phyloP scores from a whole-genome alignment of 306 rosid species.

The Phaseolus lunatus region DNA sequence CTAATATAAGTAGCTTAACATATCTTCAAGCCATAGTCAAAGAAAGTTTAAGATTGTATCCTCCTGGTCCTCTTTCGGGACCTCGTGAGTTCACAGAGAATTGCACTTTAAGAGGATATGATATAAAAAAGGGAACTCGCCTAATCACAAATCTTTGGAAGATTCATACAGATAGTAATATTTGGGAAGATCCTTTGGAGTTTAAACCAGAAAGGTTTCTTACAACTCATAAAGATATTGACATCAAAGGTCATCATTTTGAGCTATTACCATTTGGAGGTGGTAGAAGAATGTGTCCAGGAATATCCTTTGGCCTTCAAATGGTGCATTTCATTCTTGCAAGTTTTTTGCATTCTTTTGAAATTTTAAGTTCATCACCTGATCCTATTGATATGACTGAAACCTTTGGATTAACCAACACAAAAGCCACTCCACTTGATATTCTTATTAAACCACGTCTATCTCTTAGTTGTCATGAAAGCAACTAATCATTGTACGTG shows the following conservation, averaged over 20 bases:
- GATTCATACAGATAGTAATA: constrained; percentile 10
- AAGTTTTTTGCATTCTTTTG: constrained; percentile 9
- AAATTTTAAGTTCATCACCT: neutral
- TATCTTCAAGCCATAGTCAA: constrained; percentile 43
- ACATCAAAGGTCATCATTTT: constrained; percentile 38
- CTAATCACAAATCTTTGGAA: constrained; percentile 38
- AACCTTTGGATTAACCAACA: constrained; percentile 14
- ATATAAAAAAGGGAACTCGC: constrained; percentile 32
- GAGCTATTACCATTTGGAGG: constrained; percentile 46
- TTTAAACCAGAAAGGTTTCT: constrained; percentile 47
- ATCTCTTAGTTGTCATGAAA: neutral
- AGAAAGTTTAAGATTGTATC: constrained; percentile 37
- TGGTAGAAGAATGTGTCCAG: constrained; percentile 43
- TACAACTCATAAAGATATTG: constrained; percentile 41
- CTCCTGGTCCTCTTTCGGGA: neutral
- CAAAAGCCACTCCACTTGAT: constrained; percentile 24
- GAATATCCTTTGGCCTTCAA: neutral
- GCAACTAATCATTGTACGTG: neutral
- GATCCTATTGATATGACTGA: constrained; percentile 37
- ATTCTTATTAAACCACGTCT: constrained; percentile 30
- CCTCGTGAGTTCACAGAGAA: constrained; percentile 21
- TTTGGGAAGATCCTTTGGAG: neutral
- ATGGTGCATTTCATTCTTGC: constrained; percentile 13
- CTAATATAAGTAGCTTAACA: constrained; percentile 6
- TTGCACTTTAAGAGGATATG: constrained; percentile 23